These are phyloP conservation scores for Camelina neglecta DNA, from an alignment of 345 rosid genomes.

Conservation along the genomic window DNA sequence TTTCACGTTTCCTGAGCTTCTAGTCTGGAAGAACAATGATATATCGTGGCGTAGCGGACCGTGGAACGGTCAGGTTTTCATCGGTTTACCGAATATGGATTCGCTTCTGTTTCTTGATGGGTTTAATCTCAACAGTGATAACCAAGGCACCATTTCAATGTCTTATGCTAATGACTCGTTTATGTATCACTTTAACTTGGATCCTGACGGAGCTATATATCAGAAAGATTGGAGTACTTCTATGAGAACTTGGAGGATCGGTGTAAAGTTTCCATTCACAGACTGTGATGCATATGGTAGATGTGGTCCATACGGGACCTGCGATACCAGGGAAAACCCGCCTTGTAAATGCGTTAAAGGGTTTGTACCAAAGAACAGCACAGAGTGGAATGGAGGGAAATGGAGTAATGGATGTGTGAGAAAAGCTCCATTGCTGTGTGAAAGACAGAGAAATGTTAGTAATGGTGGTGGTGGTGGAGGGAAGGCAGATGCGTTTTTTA, in stretches of 20 bases:
- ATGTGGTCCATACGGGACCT: slow-evolving; percentile 59
- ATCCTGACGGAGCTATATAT: slow-evolving; percentile 44
- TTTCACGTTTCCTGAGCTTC: slow-evolving; percentile 42
- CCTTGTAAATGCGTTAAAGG: slow-evolving; percentile 64
- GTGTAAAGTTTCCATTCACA: background rate
- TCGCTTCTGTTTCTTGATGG: slow-evolving; percentile 46
- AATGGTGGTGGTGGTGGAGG: slow-evolving; percentile 25
- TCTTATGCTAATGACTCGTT: slow-evolving; percentile 25
- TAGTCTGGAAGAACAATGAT: slow-evolving; percentile 51
- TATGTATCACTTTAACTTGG: slow-evolving; percentile 30
- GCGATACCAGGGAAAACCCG: slow-evolving; percentile 34
- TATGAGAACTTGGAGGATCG: slow-evolving; percentile 23
- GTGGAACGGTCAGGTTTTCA: slow-evolving; percentile 59
- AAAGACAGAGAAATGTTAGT: slow-evolving; percentile 33
- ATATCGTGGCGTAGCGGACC: slow-evolving; percentile 63
- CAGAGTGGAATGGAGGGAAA: slow-evolving; percentile 50
- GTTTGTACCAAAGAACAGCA: slow-evolving; percentile 48
- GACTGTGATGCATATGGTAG: slow-evolving; percentile 54
- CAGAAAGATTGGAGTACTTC: slow-evolving; percentile 31
- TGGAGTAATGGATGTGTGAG: slow-evolving; percentile 62
- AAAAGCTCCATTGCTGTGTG: slow-evolving; percentile 45
- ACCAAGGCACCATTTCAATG: slow-evolving; percentile 34
- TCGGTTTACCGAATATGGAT: slow-evolving; percentile 43
- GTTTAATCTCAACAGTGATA: slow-evolving; percentile 31
- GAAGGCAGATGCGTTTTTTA: slow-evolving; percentile 51